Percentiles rank a stretch among this genome's conserved stretches.
These are phyloP conservation scores for Colletotrichum noveboracense DNA, from an alignment of 2,329 filamentous ascomycete species.

Conservation along the genomic window DNA sequence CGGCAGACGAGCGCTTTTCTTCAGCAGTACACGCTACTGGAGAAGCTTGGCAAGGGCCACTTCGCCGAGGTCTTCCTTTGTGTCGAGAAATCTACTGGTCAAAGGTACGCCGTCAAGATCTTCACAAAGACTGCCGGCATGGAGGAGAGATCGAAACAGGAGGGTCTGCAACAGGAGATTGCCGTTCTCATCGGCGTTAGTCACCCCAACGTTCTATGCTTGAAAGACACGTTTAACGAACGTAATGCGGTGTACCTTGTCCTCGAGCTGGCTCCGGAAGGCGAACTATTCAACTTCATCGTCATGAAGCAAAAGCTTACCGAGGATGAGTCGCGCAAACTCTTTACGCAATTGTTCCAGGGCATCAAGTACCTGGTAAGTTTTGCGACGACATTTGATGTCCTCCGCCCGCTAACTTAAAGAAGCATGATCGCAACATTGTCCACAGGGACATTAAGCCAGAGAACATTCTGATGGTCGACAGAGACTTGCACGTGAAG, in stretches of 20 bases:
- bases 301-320: slow-evolving; percentile 87
- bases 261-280: slow-evolving; percentile 87
- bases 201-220: slow-evolving; percentile 88
- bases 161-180: slow-evolving; percentile 93
- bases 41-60: slow-evolving; percentile 91
- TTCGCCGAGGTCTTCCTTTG: slow-evolving; percentile 95
- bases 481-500: slow-evolving; percentile 87
- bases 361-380: slow-evolving; percentile 93
- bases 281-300: slow-evolving; percentile 95
- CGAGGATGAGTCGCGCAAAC: slow-evolving; percentile 82
- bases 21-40: slow-evolving; percentile 83
- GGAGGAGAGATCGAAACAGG: slow-evolving; percentile 82
- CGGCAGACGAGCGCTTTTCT: slow-evolving; percentile 78
- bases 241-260: slow-evolving; percentile 89
- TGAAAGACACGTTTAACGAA: slow-evolving; percentile 96
- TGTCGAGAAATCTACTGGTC: slow-evolving; percentile 82
- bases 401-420: slow-evolving; percentile 29
- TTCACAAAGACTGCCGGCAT: slow-evolving; percentile 86
- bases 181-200: slow-evolving; percentile 97
- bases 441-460: slow-evolving; percentile 98
- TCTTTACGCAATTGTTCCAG: slow-evolving; percentile 91
- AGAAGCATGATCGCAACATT: slow-evolving; percentile 92
- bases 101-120: slow-evolving; percentile 89
- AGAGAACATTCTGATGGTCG: slow-evolving; percentile 90
- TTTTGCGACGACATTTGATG: slow-evolving; percentile 2